phyloP scores from a whole-genome alignment of 495 filamentous ascomycete species.

The Xylaria longipes region DNA sequence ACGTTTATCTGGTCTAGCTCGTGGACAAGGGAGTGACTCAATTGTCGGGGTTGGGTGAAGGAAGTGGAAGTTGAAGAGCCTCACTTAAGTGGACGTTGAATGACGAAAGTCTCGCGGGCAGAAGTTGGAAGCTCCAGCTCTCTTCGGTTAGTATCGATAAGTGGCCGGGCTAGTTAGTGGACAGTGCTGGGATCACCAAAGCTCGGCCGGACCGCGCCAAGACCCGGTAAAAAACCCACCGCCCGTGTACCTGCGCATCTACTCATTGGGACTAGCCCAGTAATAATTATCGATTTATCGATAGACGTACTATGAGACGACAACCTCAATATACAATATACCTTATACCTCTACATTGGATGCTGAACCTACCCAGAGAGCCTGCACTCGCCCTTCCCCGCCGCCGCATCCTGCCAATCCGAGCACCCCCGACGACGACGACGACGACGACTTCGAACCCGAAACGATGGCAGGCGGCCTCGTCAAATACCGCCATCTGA shows the following conservation, averaged over 20 bases:
- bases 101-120: constrained; percentile 36
- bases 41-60: constrained; percentile 8
- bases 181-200: background rate
- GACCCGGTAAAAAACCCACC: background rate
- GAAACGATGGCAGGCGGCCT: constrained; percentile 79
- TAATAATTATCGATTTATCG: constrained; percentile 13
- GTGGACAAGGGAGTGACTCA: background rate
- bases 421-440: background rate
- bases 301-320: background rate
- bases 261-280: background rate
- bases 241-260: background rate
- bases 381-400: background rate
- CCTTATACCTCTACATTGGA: background rate
- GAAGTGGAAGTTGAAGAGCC: background rate
- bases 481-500: constrained; percentile 84
- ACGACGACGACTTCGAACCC: background rate
- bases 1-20: background rate
- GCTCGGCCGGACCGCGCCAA: constrained; percentile 2
- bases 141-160: background rate
- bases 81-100: constrained; percentile 6
- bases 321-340: background rate
- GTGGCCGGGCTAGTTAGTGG: background rate
- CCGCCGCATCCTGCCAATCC: background rate
- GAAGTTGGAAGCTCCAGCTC: background rate
- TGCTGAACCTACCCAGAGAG: background rate